These are phyloP conservation scores for Aspergillus costaricaensis DNA, from an alignment of 2,329 filamentous ascomycete genomes.

Conservation along the genomic window DNA sequence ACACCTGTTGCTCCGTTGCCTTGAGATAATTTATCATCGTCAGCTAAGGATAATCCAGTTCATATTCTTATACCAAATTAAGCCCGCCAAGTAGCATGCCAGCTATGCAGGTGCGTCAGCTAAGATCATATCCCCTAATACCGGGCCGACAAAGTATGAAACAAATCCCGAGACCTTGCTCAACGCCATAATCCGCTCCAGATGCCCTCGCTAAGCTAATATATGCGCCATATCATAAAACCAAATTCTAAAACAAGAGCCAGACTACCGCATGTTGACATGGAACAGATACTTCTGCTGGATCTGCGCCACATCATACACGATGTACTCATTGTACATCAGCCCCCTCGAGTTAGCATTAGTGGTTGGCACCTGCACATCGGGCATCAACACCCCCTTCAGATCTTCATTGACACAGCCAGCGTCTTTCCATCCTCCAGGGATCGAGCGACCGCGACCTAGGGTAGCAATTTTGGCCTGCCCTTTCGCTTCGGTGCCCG, in stretches of 20 bases:
- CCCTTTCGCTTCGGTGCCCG: conserved; percentile 63
- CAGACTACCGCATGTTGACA: conserved; percentile 38
- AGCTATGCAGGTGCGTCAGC: no score
- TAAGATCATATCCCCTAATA: no score
- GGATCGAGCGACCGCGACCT: conserved; percentile 67
- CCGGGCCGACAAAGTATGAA: no score
- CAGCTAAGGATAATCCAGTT: no score
- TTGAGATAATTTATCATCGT: no score
- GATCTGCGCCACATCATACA: conserved; percentile 53
- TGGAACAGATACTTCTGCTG: conserved; percentile 48
- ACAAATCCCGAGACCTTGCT: no score
- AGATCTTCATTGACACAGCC: conserved; percentile 64
- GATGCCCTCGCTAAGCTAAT: no score
- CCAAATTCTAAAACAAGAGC: not conserved
- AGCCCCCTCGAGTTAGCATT: conserved; percentile 12
- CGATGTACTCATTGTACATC: conserved; percentile 51
- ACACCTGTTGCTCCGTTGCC: no score
- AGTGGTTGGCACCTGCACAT: conserved; percentile 21
- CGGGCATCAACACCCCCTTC: conserved; percentile 65
- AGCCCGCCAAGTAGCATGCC: no score
- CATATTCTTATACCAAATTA: no score
- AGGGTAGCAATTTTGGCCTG: conserved; percentile 67
- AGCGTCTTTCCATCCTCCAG: conserved; percentile 75
- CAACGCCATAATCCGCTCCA: no score
- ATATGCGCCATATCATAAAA: no score